Conservation (phyloP, 352 stramenopile species). For the Pythium aristosporum region DNA sequence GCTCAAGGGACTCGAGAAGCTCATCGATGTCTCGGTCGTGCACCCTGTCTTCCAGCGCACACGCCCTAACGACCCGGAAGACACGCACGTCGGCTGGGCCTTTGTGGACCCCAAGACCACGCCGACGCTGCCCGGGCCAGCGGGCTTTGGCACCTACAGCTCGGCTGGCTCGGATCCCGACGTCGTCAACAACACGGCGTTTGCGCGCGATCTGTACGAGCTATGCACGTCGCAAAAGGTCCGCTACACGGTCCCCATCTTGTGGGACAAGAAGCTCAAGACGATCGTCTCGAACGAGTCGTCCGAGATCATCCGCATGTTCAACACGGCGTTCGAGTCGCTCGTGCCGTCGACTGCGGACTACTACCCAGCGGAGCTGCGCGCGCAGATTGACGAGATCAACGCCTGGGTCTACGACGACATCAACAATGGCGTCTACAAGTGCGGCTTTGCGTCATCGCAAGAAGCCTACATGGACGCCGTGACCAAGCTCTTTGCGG, state of each 20-base stretch:
- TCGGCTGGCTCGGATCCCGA: slow-evolving; percentile 63
- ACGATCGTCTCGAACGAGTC: slow-evolving; percentile 95
- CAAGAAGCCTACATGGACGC: slow-evolving; percentile 89
- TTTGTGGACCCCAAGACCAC: slow-evolving; percentile 74
- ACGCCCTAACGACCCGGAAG: slow-evolving; percentile 64
- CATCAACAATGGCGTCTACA: slow-evolving; percentile 93
- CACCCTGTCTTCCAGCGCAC: slow-evolving; percentile 84
- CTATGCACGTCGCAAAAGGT: slow-evolving; percentile 68
- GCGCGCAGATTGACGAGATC: slow-evolving; percentile 83
- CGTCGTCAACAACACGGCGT: slow-evolving; percentile 61
- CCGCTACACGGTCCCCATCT: slow-evolving; percentile 87
- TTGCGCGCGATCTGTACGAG: slow-evolving; percentile 83
- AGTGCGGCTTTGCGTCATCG: slow-evolving; percentile 88
- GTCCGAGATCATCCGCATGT: slow-evolving; percentile 92
- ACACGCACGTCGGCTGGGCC: slow-evolving; percentile 76
- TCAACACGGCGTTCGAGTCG: slow-evolving; percentile 81
- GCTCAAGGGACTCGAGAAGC: slow-evolving; percentile 94
- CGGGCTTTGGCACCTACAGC: slow-evolving; percentile 68
- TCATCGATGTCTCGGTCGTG: slow-evolving; percentile 93
- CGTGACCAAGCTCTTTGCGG: slow-evolving; percentile 62
- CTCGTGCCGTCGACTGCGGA: slow-evolving; percentile 69
- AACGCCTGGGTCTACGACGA: slow-evolving; percentile 92
- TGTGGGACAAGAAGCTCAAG: slow-evolving; percentile 90
- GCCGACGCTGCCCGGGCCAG: slow-evolving; percentile 57
- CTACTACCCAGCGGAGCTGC: slow-evolving; percentile 78